Evolutionary conservation across 257 asterid species (phyloP), one percentile per base, ranked within the genome.

Genomic region (Nicotiana knightiana): DNA sequence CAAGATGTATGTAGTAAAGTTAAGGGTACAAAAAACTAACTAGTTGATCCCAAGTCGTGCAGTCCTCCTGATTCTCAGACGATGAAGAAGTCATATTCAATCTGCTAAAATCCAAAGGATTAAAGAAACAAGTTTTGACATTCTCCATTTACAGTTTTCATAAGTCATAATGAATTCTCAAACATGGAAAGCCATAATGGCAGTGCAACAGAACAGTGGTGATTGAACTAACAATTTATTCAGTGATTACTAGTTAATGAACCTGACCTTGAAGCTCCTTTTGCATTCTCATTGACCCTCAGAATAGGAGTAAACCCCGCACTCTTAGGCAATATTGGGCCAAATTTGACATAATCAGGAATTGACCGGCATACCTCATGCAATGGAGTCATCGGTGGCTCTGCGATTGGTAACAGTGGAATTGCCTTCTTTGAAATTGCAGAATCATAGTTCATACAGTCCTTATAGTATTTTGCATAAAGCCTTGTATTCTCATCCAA

Each of bases 361-460:
- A 93, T 85, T 30, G 85, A 83, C 17, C 79, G 87, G 83, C 89
- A 90, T 67, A 89, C 80, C 81, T 93, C 98, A 28, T 87, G 93
- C 87, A 91, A 77, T 35, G 97, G 96, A 71, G 94, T 90, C 98
- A 86, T 85, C 0, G 97, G 98, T 1, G 98, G 91, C 89, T 93
- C 98, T 2, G 89, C 96, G 37, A 93, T 93, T 2, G 98, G 98
- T 62, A 93, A 58, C 98, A 93, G 87, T 30, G 96, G 98, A 46
- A 92, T 86, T 77, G 26, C 58, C 86, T 84, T 90, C 89, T 92
- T 90, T 67, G 92, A 82, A 1, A 91, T 88, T 32, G 90, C 86
- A 35, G 92, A 85, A 86, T 92, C 97, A 67, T 85, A 87, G 66
- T 87, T 89, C 77, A 92, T 81, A 84, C 98, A 91, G 32, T 93